These are phyloP conservation scores for Triticum turgidum DNA, from an alignment of 176 grass and related monocot species.

Conservation along the genomic window DNA sequence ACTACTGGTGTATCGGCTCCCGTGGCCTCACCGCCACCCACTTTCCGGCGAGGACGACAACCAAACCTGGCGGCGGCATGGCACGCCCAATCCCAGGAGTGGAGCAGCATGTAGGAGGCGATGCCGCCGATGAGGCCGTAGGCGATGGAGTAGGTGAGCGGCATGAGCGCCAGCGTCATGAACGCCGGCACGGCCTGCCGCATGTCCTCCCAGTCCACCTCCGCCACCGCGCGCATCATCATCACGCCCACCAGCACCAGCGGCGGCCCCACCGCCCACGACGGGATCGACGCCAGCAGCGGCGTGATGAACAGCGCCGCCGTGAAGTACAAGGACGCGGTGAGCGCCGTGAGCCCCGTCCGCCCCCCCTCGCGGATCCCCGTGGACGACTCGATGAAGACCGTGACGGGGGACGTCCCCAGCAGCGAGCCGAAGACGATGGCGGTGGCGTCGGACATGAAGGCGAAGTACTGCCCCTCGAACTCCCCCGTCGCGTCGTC, in stretches of 20 bases:
- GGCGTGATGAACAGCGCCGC: conserved; percentile 73
- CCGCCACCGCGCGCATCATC: conserved; percentile 89
- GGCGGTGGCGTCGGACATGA: conserved; percentile 84
- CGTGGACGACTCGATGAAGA: conserved; percentile 79
- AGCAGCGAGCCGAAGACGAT: conserved; percentile 73
- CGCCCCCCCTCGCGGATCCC: conserved; percentile 75
- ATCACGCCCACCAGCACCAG: conserved; percentile 59
- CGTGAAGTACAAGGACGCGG: conserved; percentile 54
- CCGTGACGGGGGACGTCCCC: conserved; percentile 71
- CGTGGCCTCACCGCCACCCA: conserved; percentile 1
- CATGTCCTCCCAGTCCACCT: conserved; percentile 81
- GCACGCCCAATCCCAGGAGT: conserved; percentile 63
- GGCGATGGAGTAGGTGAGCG: conserved; percentile 85
- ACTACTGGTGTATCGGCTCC: conserved; percentile 2
- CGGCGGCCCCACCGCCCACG: conserved; percentile 66
- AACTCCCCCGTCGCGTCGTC: conserved; percentile 69
- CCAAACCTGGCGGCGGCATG: not conserved
- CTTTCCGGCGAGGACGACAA: conserved; percentile 4
- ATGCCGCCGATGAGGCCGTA: conserved; percentile 85
- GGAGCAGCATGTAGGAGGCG: conserved; percentile 59
- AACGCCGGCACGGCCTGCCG: conserved; percentile 81
- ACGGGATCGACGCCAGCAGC: conserved; percentile 75
- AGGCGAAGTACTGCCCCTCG: conserved; percentile 86
- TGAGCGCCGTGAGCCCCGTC: conserved; percentile 70
- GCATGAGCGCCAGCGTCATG: conserved; percentile 73